Evolutionary conservation across 495 filamentous ascomycete species (phyloP).

Genomic region (Pyrenula aspistea): DNA sequence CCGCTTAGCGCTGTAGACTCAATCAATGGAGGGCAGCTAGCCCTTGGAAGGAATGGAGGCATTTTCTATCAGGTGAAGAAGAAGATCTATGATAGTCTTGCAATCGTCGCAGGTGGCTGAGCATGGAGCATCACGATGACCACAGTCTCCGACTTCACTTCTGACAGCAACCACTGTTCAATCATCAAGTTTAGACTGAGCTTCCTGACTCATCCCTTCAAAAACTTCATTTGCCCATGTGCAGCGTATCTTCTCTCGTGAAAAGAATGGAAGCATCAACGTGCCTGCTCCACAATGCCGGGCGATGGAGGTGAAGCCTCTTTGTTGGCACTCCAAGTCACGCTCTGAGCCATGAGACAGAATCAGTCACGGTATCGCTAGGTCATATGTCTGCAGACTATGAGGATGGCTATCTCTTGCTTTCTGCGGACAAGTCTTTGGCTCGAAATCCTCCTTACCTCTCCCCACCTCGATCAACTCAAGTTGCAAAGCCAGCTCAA

Average conservation of each 20-base stretch:
- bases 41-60: constrained; percentile 26
- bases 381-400: no score
- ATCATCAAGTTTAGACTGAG: neutral
- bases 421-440: no score
- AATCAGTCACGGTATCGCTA: no score
- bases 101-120: constrained; percentile 63
- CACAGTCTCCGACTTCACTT: neutral
- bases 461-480: no score
- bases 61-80: constrained; percentile 66
- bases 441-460: no score
- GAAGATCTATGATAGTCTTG: constrained; percentile 75
- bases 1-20: constrained; percentile 33
- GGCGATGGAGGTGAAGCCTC: neutral
- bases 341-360: no score
- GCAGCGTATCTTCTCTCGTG: neutral
- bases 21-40: constrained; percentile 12
- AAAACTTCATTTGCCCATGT: neutral
- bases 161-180: neutral
- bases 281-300: neutral
- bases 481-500: no score
- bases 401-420: no score
- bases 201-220: neutral
- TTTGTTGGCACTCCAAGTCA: no score
- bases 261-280: neutral
- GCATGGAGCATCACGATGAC: constrained; percentile 1